Evolutionary conservation across 768 basidiomycete genomes (phyloP), one percentile per base, ranked within the genome.

Genomic region (Collybia sordida): DNA sequence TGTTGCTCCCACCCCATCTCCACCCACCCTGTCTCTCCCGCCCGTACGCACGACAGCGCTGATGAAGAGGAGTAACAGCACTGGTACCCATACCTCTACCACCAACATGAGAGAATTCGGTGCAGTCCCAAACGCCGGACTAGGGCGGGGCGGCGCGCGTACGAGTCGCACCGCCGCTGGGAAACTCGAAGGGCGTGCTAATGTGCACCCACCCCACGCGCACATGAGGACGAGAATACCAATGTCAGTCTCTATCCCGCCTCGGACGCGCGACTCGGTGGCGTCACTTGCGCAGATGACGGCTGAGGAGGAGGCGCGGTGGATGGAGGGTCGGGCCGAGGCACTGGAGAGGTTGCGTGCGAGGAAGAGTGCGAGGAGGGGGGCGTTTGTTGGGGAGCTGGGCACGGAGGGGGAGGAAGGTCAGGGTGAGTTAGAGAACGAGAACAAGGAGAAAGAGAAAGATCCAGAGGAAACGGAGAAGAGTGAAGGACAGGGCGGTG

Each of bases 291-390:
- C 42, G 27, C 51, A 25, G 34, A 53, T 55, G 53, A 56, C 50
- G 9, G 40, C 6, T 25, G 60, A 61, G 24, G 66, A 66, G 22
- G 64, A 66, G 46, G 59, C 62, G n/a, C 41, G 42, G 45, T 67
- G 65, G 71, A 67, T 67, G 67, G 63, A 58, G 42, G 50, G 55
- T 41, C 60, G 70, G 18, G 63, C 65, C 55, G 59, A 52, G 40
- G 64, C 55, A 12, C 56, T 69, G 4, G 64, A 66, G 19, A 53
- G 45, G 27, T 53, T 69, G 36, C 64, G 57, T 48, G 60, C 63
- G 57, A 64, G 55, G 53, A 69, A 67, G 55, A 62, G 63, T 21
- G 49, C 58, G 24, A 53, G 65, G 48, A 49, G 65, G 15, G 60
- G 53, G 14, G 42, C 52, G 24, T 18, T 36, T 18, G 23, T 39